These are phyloP conservation scores for Harringtonia lauricola DNA, from an alignment of 2,329 filamentous ascomycete genomes.

Conservation along the genomic window DNA sequence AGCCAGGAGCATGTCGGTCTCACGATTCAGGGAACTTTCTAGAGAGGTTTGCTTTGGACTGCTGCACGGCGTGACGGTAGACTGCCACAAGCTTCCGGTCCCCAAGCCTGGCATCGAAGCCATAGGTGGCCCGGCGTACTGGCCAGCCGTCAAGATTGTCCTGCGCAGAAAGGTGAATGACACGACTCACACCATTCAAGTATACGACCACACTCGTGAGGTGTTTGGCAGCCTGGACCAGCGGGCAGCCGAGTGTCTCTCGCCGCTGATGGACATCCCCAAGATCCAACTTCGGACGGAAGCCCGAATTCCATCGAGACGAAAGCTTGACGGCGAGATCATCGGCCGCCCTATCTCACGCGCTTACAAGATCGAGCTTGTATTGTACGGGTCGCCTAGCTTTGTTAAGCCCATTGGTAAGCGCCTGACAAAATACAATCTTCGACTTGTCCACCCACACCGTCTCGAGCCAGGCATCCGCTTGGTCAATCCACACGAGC, in stretches of 20 bases:
- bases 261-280: constrained; percentile 60
- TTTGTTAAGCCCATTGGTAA: constrained; percentile 55
- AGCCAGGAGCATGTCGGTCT: neutral
- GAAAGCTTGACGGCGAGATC: constrained; percentile 50
- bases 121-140: constrained; percentile 47
- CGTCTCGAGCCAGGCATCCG: constrained; percentile 57
- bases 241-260: constrained; percentile 54
- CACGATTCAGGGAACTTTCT: constrained; percentile 38
- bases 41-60: constrained; percentile 74
- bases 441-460: constrained; percentile 57
- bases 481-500: constrained; percentile 55
- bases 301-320: constrained; percentile 58
- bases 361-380: constrained; percentile 55
- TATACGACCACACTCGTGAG: constrained; percentile 58
- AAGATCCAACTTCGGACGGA: constrained; percentile 56
- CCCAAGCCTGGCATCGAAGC: constrained; percentile 52
- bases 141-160: constrained; percentile 65
- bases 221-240: constrained; percentile 69
- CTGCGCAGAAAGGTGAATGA: constrained; percentile 50
- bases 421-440: constrained; percentile 51
- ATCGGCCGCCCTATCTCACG: constrained; percentile 51
- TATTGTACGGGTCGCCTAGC: constrained; percentile 67
- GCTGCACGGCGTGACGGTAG: constrained; percentile 55
- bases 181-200: constrained; percentile 50
- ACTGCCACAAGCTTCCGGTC: constrained; percentile 56